These are phyloP conservation scores for Chaetomidium leptoderma DNA, from an alignment of 495 filamentous ascomycete genomes.

Conservation along the genomic window DNA sequence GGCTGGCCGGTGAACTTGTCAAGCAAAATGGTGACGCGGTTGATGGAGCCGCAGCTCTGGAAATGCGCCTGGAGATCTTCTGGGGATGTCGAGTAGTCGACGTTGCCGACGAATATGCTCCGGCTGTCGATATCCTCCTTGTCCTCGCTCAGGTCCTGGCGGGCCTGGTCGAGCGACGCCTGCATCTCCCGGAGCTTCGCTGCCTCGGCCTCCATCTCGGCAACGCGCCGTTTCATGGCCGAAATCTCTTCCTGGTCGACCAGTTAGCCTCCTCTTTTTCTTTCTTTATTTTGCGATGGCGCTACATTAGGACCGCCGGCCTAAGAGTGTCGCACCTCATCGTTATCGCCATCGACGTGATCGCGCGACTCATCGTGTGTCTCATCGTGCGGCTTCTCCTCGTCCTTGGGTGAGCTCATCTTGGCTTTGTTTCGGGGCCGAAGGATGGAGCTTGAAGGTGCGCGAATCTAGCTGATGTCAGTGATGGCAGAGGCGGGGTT, in stretches of 20 bases:
- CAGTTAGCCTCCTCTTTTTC: conserved; percentile 17
- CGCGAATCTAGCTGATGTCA: background rate
- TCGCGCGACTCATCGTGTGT: conserved; percentile 2
- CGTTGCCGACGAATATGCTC: conserved; percentile 97
- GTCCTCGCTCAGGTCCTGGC: conserved; percentile 77
- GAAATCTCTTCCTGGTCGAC: conserved; percentile 71
- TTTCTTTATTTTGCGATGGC: background rate
- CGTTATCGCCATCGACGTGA: conserved; percentile 40
- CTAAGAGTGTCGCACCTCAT: conserved; percentile 37
- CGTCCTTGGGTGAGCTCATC: conserved; percentile 29
- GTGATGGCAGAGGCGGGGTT: conserved; percentile 8
- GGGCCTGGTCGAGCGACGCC: conserved; percentile 76
- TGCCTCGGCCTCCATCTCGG: conserved; percentile 98
- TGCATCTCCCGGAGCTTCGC: conserved; percentile 98
- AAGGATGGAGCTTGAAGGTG: conserved; percentile 24
- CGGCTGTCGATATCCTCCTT: conserved; percentile 94
- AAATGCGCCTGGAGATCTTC: conserved; percentile 99
- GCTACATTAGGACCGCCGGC: conserved; percentile 1
- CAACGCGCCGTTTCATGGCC: conserved; percentile 95
- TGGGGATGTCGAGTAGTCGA: conserved; percentile 95
- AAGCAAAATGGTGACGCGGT: conserved; percentile 93
- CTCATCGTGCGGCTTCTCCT: conserved; percentile 31
- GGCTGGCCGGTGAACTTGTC: conserved; percentile 98
- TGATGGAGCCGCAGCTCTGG: conserved; percentile 95
- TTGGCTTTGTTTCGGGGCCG: background rate